These are phyloP conservation scores for Posidonia oceanica DNA, from an alignment of 116 monocot genomes.

Conservation along the genomic window DNA sequence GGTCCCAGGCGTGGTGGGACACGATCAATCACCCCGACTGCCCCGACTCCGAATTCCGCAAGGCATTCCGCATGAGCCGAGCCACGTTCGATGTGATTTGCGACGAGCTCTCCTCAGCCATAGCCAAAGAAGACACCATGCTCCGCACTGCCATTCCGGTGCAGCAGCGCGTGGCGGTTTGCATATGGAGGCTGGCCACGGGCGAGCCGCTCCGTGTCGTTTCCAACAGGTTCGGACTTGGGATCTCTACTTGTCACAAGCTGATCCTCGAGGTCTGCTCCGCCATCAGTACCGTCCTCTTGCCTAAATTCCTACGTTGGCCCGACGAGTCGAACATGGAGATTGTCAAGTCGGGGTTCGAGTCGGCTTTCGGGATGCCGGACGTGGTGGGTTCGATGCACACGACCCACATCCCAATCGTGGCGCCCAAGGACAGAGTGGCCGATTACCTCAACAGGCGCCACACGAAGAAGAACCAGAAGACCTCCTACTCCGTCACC, in stretches of 20 bases:
- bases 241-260: conserved; percentile 93
- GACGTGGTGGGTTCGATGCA: conserved; percentile 69
- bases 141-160: conserved; percentile 87
- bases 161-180: conserved; percentile 69
- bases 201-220: conserved; percentile 76
- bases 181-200: conserved; percentile 69
- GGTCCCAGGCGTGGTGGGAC: conserved; percentile 9
- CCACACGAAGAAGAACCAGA: conserved; percentile 74
- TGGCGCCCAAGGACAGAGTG: conserved; percentile 67
- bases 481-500: conserved; percentile 72
- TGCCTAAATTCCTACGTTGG: conserved; percentile 65
- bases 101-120: conserved; percentile 42
- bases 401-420: conserved; percentile 83
- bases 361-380: conserved; percentile 43
- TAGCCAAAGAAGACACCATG: conserved; percentile 82
- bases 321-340: conserved; percentile 18
- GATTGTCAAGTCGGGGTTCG: conserved; percentile 28
- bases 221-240: conserved; percentile 71
- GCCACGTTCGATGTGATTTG: conserved; percentile 70
- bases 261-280: conserved; percentile 88
- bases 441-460: conserved; percentile 66
- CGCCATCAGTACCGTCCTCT: conserved; percentile 59
- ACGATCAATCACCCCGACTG: neutral
- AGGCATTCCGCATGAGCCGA: conserved; percentile 11
- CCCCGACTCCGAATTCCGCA: conserved; percentile 3